Evolutionary conservation across 768 basidiomycete species (phyloP).

Genomic region (Tylopilus sp.): DNA sequence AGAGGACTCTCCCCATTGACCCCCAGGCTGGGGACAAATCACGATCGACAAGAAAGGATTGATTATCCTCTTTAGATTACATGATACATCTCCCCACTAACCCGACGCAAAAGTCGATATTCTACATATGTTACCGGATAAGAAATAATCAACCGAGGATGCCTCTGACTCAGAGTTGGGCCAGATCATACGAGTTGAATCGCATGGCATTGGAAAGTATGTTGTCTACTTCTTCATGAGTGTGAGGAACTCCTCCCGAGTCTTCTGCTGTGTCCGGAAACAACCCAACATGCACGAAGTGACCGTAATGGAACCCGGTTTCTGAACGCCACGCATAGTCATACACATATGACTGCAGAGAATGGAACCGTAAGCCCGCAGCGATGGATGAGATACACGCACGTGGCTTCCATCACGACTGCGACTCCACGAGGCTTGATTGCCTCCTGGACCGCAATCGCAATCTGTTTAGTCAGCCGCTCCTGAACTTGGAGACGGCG

Average conservation of each 20-base stretch:
- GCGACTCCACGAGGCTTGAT: conserved; percentile 97
- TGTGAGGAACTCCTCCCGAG: conserved; percentile 92
- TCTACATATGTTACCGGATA: conserved; percentile 19
- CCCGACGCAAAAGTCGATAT: conserved; percentile 6
- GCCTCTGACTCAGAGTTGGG: conserved; percentile 34
- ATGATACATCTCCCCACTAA: conserved; percentile 9
- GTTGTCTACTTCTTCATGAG: conserved; percentile 54
- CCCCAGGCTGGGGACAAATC: conserved; percentile 56
- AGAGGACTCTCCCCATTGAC: conserved; percentile 61
- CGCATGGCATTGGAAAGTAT: conserved; percentile 23
- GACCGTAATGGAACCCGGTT: conserved; percentile 91
- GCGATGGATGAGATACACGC: conserved; percentile 34
- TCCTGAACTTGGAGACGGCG: conserved; percentile 97
- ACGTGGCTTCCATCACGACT: conserved; percentile 99
- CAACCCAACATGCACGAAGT: conserved; percentile 99
- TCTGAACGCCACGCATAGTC: conserved; percentile 99
- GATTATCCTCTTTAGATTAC: conserved; percentile 13
- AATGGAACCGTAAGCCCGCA: conserved; percentile 9
- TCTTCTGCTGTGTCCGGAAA: conserved; percentile 98
- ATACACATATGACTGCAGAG: conserved; percentile 86
- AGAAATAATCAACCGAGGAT: conserved; percentile 18
- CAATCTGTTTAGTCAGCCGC: conserved; percentile 95
- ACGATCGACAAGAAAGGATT: conserved; percentile 53
- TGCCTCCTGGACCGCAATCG: conserved; percentile 96
- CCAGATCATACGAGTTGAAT: conserved; percentile 47